Base-by-base conservation (phyloP, 2,329 filamentous ascomycete species). In the Exserohilum turcica region DNA sequence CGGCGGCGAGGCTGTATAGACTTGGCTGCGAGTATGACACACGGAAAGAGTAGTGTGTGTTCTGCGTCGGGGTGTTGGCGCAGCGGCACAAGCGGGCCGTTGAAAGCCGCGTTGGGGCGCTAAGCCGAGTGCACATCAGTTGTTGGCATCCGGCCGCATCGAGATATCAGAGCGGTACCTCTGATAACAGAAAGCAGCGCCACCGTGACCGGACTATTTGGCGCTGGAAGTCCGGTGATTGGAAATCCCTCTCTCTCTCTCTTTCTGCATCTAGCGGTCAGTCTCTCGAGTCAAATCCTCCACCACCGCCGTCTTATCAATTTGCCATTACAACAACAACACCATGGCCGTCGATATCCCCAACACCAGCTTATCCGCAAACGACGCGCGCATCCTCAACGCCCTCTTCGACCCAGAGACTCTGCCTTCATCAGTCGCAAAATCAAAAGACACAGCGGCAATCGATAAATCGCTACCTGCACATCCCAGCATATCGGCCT, bases 371-470 rank as follows among this genome's bases (percentile, higher is more conserved):
- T 60, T 77, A 18, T 70, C 73, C 21, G 53, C 65, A 16, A 75
- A 76, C 37, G 75, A 77, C 56, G 59, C 59, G 3, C 69, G 68
- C 40, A 74, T 76, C 16, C 59, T 77, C 12, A 64, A 68, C 35
- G 72, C 74, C 0, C 67, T 77, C 1, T 77, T 77, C 61, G 74
- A 76, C 45, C 74, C 74, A 27, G 74, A 76, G 54, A 69, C 74
- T 2, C 67, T 74, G 5, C 71, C 74, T 10, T 72, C 74, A n/a
- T 72, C 70, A 6, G 80, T 87, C 57, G 82, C 86, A 12, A 77
- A 80, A 13, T 74, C 79, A 8, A 67, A 66, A 60, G 60, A 71
- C 40, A 56, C 58, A 12, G 76, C 79, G 10, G 73, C 85, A 47
- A 76, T 84, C 50, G 60, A 71, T 50, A 15, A 56, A 31, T 69